Evolutionary conservation across 192 early-diverging fungal species (phyloP).

Genomic region (Podila horticola): DNA sequence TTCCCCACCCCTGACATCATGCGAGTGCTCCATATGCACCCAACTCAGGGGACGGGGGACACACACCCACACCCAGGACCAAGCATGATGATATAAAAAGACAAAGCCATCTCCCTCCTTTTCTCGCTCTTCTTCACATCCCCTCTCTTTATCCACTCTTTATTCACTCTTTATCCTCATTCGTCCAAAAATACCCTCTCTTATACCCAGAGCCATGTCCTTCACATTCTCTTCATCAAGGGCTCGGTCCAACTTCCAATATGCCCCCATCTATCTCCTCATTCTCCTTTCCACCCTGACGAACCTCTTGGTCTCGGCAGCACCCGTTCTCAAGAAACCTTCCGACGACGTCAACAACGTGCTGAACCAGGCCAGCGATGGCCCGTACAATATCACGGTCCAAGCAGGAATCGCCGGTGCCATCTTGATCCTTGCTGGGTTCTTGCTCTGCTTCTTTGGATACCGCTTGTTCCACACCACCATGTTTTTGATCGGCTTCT

Average conservation of each 20-base stretch:
- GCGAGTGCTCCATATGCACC: no score
- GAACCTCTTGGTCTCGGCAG: constrained; percentile 31
- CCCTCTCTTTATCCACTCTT: not conserved
- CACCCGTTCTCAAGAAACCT: constrained; percentile 11
- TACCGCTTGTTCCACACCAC: constrained; percentile 58
- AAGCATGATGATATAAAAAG: not conserved
- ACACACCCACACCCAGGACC: no score
- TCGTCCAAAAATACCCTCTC: not conserved
- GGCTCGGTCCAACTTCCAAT: constrained; percentile 11
- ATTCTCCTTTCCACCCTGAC: constrained; percentile 25
- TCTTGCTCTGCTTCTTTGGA: constrained; percentile 62
- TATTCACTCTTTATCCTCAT: not conserved
- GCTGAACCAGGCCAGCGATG: not conserved
- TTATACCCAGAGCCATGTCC: no score
- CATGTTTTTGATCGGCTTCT: constrained; percentile 58
- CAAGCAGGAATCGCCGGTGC: constrained; percentile 55
- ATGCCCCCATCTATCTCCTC: constrained; percentile 26
- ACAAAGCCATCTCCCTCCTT: not conserved
- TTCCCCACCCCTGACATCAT: no score
- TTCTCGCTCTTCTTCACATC: not conserved
- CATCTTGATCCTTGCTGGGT: constrained; percentile 53
- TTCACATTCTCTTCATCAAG: constrained; percentile 1
- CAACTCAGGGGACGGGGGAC: no score
- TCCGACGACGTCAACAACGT: constrained; percentile 1
- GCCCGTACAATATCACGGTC: constrained; percentile 45